These are phyloP conservation scores for Leptographium radiaticola DNA, from an alignment of 2,329 filamentous ascomycete species.

Conservation along the genomic window DNA sequence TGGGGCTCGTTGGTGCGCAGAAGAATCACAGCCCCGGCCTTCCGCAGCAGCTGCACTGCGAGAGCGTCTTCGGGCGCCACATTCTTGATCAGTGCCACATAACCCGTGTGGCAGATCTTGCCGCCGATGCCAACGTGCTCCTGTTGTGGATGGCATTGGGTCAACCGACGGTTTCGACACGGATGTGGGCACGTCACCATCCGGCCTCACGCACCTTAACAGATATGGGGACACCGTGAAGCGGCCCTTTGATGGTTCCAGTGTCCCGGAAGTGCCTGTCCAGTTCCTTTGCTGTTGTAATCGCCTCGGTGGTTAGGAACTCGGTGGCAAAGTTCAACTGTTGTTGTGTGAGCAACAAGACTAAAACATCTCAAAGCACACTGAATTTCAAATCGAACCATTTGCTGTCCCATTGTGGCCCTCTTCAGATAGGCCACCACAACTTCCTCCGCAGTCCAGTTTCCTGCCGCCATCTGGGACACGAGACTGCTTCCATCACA, in stretches of 20 bases:
- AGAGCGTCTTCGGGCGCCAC: neutral
- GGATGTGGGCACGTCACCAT: no score
- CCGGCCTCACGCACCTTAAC: neutral
- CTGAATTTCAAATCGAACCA: no score
- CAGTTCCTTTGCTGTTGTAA: conserved; percentile 17
- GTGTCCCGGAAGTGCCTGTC: conserved; percentile 18
- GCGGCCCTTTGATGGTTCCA: conserved; percentile 18
- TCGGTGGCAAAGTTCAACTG: conserved; percentile 17
- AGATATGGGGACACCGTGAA: conserved; percentile 27
- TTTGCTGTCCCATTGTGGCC: neutral
- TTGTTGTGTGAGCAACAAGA: neutral
- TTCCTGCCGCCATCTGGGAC: neutral
- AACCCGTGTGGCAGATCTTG: neutral
- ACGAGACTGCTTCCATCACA: neutral
- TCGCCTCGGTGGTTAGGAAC: conserved; percentile 19
- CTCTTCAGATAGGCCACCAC: neutral
- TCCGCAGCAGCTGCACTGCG: conserved; percentile 13
- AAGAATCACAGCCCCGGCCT: conserved; percentile 16
- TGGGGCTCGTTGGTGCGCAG: conserved; percentile 14
- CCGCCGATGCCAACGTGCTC: conserved; percentile 26
- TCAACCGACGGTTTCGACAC: no score
- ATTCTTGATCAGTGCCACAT: neutral
- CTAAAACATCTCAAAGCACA: neutral
- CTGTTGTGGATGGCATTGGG: no score
- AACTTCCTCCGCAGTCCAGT: neutral